Evolutionary conservation across 108 stramenopile genomes (phyloP), one percentile per base, ranked within the genome.

Genomic region (Stephanodiscus triporus): DNA sequence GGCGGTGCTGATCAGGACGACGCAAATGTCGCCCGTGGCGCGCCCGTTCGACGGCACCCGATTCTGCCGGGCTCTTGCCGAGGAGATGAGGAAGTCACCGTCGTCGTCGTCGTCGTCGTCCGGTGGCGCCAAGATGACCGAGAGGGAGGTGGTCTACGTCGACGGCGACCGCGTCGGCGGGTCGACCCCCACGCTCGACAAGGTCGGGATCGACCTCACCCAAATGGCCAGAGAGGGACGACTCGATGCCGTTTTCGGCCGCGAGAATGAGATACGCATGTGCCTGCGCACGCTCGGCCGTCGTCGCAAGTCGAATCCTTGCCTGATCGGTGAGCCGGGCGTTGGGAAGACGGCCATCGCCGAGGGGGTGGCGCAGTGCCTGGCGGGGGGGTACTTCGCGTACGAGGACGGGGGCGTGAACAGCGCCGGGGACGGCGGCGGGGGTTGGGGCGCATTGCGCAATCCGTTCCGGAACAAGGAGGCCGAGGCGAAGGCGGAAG

Each of bases 301-400:
- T 22, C 86, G 93, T 24, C 90, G 92, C 17, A 96, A 96, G 77
- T 91, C 91, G 26, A 96, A 96, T 75, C 93, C 89, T 0, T 86
- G 85, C 50, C 69, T 90, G 60, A 86, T 90, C 65, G 89, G 78
- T 37, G 82, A 84, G 29, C 69, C 84, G 20, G 91, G 90, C 57
- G 91, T 93, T 5, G 92, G 92, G 11, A 94, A 96, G 76, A 94
- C 95, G 45, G 95, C 95, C 26, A 88, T 94, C 68, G 93, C 90
- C 1, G 95, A 96, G 76, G 93, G 86, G 9, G 75, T 96, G 11
- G 95, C 95, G 19, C 89, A 88, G 82, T 85, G 86, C 19, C 69
- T 91, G 23, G 88, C 88, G 4, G 81, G 83, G 22, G 74, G 85
- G 42, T 67, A 73, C 68, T 78, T 56, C 19, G 77, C 72, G 9